Conservation (phyloP, 306 rosid species). For the Corylus avellana region DNA sequence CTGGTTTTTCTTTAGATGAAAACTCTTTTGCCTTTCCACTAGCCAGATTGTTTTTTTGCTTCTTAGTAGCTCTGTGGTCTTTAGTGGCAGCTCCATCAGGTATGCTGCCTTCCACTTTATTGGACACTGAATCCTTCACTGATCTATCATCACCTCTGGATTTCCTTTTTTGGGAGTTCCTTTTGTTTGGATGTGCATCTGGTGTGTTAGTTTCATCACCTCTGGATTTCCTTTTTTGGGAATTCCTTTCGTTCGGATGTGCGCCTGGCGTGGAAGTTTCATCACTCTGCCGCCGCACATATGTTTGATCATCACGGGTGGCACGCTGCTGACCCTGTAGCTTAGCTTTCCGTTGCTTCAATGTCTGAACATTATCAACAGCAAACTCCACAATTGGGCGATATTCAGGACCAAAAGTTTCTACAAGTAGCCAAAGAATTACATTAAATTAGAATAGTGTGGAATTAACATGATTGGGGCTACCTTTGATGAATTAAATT, state of each 20-base stretch:
- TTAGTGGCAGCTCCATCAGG: constrained; percentile 37
- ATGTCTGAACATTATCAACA: constrained; percentile 73
- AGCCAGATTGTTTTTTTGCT: constrained; percentile 46
- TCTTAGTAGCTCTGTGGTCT: constrained; percentile 42
- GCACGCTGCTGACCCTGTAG: constrained; percentile 51
- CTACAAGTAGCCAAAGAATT: constrained; percentile 38
- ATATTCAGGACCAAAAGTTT: constrained; percentile 81
- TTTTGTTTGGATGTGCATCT: constrained; percentile 30
- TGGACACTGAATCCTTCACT: constrained; percentile 28
- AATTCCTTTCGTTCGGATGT: constrained; percentile 27
- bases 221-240: constrained; percentile 49
- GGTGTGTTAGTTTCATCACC: constrained; percentile 28
- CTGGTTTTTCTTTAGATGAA: constrained; percentile 23
- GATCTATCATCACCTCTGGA: constrained; percentile 37
- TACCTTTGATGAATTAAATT: not conserved
- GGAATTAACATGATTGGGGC: not conserved
- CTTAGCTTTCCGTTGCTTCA: constrained; percentile 64
- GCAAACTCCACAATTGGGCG: constrained; percentile 99
- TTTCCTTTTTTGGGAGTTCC: constrained; percentile 50
- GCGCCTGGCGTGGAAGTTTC: constrained; percentile 27
- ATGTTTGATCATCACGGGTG: constrained; percentile 23
- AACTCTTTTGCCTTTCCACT: constrained; percentile 19
- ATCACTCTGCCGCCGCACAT: constrained; percentile 10
- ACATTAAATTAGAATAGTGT: constrained; percentile 7
- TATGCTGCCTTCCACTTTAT: constrained; percentile 22